phyloP scores from a whole-genome alignment of 2,329 filamentous ascomycete species.

The Macrophomina pseudophaseolina region DNA sequence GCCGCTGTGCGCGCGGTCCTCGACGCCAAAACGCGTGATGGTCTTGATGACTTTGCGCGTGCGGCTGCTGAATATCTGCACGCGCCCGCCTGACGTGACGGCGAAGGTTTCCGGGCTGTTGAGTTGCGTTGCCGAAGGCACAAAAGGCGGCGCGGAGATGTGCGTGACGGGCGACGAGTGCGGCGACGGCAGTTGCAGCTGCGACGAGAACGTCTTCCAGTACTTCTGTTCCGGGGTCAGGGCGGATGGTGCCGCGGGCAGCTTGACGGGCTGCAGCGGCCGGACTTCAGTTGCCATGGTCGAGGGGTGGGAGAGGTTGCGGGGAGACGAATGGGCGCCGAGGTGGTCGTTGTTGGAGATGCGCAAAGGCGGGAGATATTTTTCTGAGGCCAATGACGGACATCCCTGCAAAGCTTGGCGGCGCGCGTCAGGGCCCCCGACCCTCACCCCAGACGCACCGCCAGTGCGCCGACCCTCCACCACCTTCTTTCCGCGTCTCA shows the following conservation, averaged over 20 bases:
- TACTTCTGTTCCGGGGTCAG: conserved; percentile 92
- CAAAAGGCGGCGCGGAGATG: conserved; percentile 72
- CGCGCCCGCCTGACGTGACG: conserved; percentile 89
- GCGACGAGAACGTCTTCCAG: conserved; percentile 94
- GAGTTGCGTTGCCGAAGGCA: conserved; percentile 43
- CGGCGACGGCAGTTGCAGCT: conserved; percentile 86
- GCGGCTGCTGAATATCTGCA: conserved; percentile 92
- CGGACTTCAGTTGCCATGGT: conserved; percentile 85
- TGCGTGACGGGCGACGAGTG: conserved; percentile 89
- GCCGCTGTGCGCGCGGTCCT: conserved; percentile 86
- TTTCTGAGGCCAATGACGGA: conserved; percentile 22
- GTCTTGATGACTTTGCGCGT: conserved; percentile 93
- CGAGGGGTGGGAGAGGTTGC: neutral
- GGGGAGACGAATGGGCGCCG: neutral
- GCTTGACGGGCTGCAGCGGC: conserved; percentile 79
- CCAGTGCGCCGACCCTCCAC: neutral
- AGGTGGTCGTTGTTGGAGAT: conserved; percentile 4
- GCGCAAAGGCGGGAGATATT: conserved; percentile 19
- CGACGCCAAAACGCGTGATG: conserved; percentile 79
- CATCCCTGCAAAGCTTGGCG: conserved; percentile 19
- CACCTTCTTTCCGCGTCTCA: neutral
- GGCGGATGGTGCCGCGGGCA: conserved; percentile 80
- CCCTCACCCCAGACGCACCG: neutral
- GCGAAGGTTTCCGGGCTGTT: conserved; percentile 73
- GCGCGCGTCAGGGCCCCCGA: conserved; percentile 2